Base-by-base conservation (phyloP, 129 eudicot species). In the Mikania micrantha region DNA sequence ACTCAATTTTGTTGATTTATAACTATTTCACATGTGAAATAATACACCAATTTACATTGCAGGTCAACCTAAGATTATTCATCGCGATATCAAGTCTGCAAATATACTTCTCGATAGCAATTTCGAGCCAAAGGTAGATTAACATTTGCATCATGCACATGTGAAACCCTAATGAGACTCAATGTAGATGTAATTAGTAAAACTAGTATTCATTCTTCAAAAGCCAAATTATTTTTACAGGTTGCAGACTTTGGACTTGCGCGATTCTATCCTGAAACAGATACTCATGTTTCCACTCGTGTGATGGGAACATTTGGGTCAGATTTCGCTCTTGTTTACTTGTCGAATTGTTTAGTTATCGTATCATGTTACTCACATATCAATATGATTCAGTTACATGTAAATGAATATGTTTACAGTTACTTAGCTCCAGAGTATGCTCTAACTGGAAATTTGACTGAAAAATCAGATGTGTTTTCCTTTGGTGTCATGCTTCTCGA, bases 171-270 rank as follows among this genome's bases (percentile, higher is more conserved):
- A 48, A 17, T 48, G 25, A n/a, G 8, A 44, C 19, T 44, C 19
- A 7, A 0, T 47, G 53, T 47, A 47, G 7, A 47, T 47, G 24
- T 47, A 47, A 17, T 48, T 48, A 17, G 19, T 9, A 17, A 48
- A 6, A 25, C 19, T 48, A 24, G 7, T 48, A 17, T 4, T 40
- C 0, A 40, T 40, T n/a, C 15, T 20, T 44, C 1, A 48, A 17
- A 47, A 47, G 5, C 53, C 20, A 36, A 3, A 36, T 67, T 48
- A 2, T 31, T 58, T 39, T 9, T 61, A 65, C 82, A 91, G 97
- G 96, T 91, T 72, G 96, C 94, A 52, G 97, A 91, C 80, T 91
- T 91, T 69, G 97, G 97, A 78, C 91, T 91, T 17, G 97, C 96
- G 7, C 79, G 85, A 72, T 83, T 88, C 69, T 67, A 75, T 78